Evolutionary conservation across 1,139 yeast genomes (phyloP), one percentile per base, ranked within the genome.

Genomic region (Barnettozyma hawaiiensis): DNA sequence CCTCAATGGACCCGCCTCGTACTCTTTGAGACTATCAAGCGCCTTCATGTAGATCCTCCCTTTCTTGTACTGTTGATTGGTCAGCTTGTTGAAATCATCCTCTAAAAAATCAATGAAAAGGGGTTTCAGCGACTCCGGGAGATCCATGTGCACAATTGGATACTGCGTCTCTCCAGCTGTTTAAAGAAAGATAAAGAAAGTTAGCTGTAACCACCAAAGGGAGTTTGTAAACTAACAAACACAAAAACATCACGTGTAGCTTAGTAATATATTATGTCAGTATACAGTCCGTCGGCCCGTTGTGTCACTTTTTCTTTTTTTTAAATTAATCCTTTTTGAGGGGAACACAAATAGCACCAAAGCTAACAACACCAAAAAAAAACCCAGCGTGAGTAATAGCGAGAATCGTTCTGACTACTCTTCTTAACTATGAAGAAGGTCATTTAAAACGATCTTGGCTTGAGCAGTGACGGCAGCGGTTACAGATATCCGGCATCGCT

Each of bases 81-180:
- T 22, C 8, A 37, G 39, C 3, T 34, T 37, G n/a, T 14, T 19
- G 2, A 44, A 26, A 6, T 42, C 47, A 21, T 47, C 45, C 31
- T 47, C 52, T 1, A 49, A 37, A 48, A 50, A 49, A 15, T 42
- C 39, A 12, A 47, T 32, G 15, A 44, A 49, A 1, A 49, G 35
- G 11, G 44, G 44, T 28, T 47, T 47, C 21, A 49, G 28, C 23
- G 46, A 46, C 5, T 24, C 37, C 7, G 52, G 52, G 2, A 49
- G 40, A 3, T 49, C 52, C 52, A 49, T 11, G 27, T 24, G 12
- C n/a, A 24, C 27, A 24, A 24, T 8, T n/a, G n/a, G n/a, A n/a
- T n/a, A n/a, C n/a, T n/a, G n/a, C n/a, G n/a, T n/a, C n/a, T n/a
- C n/a, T n/a, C n/a, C n/a, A n/a, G n/a, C n/a, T n/a, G n/a, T n/a